phyloP scores from a whole-genome alignment of 2,329 filamentous ascomycete genomes.

The Lasiodiplodia theobromae region DNA sequence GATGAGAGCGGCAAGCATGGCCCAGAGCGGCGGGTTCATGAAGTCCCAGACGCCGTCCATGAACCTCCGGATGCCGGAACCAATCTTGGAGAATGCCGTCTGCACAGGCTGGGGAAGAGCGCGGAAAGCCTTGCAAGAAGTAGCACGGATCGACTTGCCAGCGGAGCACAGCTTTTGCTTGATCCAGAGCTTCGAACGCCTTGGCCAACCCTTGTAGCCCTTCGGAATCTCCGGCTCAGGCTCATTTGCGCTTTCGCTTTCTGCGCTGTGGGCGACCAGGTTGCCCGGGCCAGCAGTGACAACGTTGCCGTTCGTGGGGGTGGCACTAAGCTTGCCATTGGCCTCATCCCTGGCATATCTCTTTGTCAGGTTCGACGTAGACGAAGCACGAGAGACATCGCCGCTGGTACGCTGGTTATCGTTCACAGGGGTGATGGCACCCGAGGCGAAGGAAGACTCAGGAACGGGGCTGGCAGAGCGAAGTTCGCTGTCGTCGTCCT shows the following conservation, averaged over 20 bases:
- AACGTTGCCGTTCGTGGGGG: slow-evolving; percentile 58
- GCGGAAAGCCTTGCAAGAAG: slow-evolving; percentile 52
- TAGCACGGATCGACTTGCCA: slow-evolving; percentile 39
- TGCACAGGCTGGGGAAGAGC: slow-evolving; percentile 62
- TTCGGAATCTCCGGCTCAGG: slow-evolving; percentile 35
- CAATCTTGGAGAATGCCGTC: slow-evolving; percentile 54
- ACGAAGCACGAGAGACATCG: slow-evolving; percentile 35
- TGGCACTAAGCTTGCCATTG: slow-evolving; percentile 44
- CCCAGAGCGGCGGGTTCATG: slow-evolving; percentile 98
- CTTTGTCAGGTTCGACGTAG: slow-evolving; percentile 48
- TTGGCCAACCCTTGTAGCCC: slow-evolving; percentile 44
- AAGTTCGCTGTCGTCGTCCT: slow-evolving; percentile 31
- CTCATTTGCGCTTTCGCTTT: slow-evolving; percentile 21
- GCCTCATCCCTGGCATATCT: slow-evolving; percentile 44
- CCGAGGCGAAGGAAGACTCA: slow-evolving; percentile 57
- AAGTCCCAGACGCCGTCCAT: slow-evolving; percentile 81
- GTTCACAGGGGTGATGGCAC: slow-evolving; percentile 51
- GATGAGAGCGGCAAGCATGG: slow-evolving; percentile 89
- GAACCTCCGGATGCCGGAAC: slow-evolving; percentile 58
- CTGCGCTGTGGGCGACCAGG: slow-evolving; percentile 43
- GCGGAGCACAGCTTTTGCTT: slow-evolving; percentile 35
- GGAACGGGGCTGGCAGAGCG: slow-evolving; percentile 8
- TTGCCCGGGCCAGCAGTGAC: slow-evolving; percentile 48
- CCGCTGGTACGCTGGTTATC: slow-evolving; percentile 24
- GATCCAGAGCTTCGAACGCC: slow-evolving; percentile 36